phyloP scores from a whole-genome alignment of 352 stramenopile genomes.

The Paralagenidium karlingii region DNA sequence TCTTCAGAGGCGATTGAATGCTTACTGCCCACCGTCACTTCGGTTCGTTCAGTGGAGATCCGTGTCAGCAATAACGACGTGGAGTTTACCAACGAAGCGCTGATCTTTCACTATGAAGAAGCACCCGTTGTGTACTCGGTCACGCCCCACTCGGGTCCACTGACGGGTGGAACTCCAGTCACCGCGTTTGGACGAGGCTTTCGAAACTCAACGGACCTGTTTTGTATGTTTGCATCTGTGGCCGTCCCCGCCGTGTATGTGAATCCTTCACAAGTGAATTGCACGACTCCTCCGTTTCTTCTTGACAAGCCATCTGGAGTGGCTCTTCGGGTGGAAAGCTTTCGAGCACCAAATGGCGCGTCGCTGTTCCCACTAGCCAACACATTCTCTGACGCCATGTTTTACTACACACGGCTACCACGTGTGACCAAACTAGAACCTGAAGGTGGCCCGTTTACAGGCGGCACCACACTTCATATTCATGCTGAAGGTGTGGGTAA shows the following conservation, averaged over 20 bases:
- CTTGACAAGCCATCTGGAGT: too few relatives aligned
- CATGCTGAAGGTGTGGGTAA: too few relatives aligned
- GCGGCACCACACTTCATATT: too few relatives aligned
- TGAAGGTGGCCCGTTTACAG: too few relatives aligned
- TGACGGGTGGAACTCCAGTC: slow-evolving; percentile 23
- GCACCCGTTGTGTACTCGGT: slow-evolving; percentile 22
- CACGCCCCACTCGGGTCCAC: slow-evolving; percentile 22
- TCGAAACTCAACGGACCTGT: slow-evolving; percentile 1
- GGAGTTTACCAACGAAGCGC: slow-evolving; percentile 1
- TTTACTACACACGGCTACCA: too few relatives aligned
- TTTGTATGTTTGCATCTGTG: slow-evolving; percentile 22
- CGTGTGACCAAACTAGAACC: too few relatives aligned
- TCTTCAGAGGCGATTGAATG: slow-evolving; percentile 22
- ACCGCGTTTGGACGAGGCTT: slow-evolving; percentile 21
- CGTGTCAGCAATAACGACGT: slow-evolving; percentile 1
- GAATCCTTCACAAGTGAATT: slow-evolving; percentile 1
- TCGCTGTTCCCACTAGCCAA: too few relatives aligned
- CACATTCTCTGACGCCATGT: too few relatives aligned
- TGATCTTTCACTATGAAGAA: slow-evolving; percentile 26
- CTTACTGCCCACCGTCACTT: background rate
- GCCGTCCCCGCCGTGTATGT: slow-evolving; percentile 13
- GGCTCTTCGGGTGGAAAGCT: too few relatives aligned
- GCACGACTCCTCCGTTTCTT: too few relatives aligned
- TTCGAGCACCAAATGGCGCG: too few relatives aligned
- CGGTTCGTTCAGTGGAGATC: background rate